Evolutionary conservation across 2,329 filamentous ascomycete species (phyloP).

Genomic region (Acrodontium crateriforme): DNA sequence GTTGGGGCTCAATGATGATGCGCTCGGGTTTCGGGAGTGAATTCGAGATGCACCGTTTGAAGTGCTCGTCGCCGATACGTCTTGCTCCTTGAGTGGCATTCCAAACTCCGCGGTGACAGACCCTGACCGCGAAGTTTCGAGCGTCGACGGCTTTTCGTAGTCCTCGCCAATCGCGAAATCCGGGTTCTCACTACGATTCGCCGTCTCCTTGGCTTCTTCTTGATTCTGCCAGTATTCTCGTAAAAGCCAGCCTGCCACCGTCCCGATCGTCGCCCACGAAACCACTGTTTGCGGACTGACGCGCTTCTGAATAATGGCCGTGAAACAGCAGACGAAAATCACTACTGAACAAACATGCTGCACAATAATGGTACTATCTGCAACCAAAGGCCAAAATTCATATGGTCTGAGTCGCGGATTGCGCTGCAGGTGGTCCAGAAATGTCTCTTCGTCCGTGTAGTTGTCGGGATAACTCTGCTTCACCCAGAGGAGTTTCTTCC

Average conservation of each 20-base stretch:
- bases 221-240: slow-evolving; percentile 85
- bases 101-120: slow-evolving; percentile 10
- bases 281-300: slow-evolving; percentile 86
- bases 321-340: slow-evolving; percentile 89
- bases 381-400: slow-evolving; percentile 94
- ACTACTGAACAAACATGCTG: slow-evolving; percentile 92
- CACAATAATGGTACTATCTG: slow-evolving; percentile 89
- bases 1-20: slow-evolving; percentile 34
- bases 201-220: slow-evolving; percentile 37
- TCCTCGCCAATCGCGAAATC: slow-evolving; percentile 4
- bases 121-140: slow-evolving; percentile 2
- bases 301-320: slow-evolving; percentile 73
- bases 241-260: slow-evolving; percentile 74
- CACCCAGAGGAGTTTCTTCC: slow-evolving; percentile 97
- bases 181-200: slow-evolving; percentile 1
- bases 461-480: slow-evolving; percentile 98
- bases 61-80: slow-evolving; percentile 1
- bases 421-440: slow-evolving; percentile 86
- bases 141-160: slow-evolving; percentile 5
- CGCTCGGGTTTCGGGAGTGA: slow-evolving; percentile 41
- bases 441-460: slow-evolving; percentile 93
- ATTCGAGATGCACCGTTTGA: slow-evolving; percentile 2
- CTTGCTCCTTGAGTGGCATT: slow-evolving; percentile 10
- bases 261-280: slow-evolving; percentile 68
- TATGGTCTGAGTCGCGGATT: slow-evolving; percentile 91